These are phyloP conservation scores for Venturia nashicola DNA, from an alignment of 2,329 filamentous ascomycete species.

Conservation along the genomic window DNA sequence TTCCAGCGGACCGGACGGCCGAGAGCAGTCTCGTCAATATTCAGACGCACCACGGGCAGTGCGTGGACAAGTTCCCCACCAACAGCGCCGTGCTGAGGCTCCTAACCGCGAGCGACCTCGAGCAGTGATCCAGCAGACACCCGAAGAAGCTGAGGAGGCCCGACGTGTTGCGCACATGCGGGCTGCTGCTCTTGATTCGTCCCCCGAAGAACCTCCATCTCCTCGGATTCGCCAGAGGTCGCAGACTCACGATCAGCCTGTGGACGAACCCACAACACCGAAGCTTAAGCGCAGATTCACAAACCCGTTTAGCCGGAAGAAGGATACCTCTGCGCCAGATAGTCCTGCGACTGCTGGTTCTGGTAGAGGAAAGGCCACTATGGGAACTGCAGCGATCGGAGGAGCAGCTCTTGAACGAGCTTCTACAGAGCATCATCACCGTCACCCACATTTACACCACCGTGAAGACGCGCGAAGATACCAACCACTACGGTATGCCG, in stretches of 20 bases:
- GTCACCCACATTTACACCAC: constrained; percentile 19
- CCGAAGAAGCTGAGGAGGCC: not conserved
- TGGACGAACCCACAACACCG: not conserved
- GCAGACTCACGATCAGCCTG: not conserved
- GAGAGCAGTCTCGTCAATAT: not conserved
- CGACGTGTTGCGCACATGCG: not conserved
- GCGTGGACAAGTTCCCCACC: not conserved
- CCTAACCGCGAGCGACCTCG: not conserved
- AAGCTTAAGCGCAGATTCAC: not conserved
- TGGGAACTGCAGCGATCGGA: not conserved
- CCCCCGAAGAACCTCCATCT: not conserved
- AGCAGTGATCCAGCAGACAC: not conserved
- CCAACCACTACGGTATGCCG: not conserved
- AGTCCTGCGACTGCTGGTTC: not conserved
- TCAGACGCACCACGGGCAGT: not conserved
- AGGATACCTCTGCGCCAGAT: not conserved
- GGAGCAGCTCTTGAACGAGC: not conserved
- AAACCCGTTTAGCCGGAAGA: not conserved
- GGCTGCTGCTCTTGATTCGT: not conserved
- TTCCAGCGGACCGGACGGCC: not conserved
- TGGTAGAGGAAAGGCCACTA: not conserved
- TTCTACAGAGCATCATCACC: constrained; percentile 15
- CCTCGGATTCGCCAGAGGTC: not conserved
- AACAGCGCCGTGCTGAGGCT: not conserved
- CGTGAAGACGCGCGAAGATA: constrained; percentile 5